Conservation (phyloP, 1,284 basidiomycete genomes). For the Amylostereum chailletii region DNA sequence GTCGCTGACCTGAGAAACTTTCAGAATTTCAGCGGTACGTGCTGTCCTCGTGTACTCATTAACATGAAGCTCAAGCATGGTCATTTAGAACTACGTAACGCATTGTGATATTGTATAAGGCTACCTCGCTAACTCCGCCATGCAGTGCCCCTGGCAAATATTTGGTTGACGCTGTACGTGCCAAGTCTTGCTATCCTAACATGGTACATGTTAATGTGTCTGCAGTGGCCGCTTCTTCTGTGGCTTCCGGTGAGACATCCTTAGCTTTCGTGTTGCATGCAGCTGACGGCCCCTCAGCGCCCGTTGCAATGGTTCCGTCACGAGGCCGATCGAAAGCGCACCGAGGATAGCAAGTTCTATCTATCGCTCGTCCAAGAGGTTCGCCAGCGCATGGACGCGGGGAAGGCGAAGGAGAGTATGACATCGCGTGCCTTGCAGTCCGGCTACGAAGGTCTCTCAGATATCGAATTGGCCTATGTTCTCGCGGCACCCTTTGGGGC, state of each 20-base stretch:
- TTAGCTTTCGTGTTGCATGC: too few species aligned
- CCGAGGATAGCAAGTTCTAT: neutral
- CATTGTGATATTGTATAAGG: too few species aligned
- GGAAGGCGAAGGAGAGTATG: neutral
- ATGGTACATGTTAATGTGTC: too few species aligned
- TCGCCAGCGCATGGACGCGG: neutral
- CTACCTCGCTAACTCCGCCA: too few species aligned
- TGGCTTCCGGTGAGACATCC: neutral
- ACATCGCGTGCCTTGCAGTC: neutral
- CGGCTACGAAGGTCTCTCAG: neutral
- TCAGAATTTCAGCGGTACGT: too few species aligned
- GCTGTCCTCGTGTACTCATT: too few species aligned
- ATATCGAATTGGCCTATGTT: neutral
- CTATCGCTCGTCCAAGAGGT: neutral
- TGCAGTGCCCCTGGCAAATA: neutral
- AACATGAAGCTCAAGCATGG: too few species aligned
- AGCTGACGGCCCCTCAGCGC: neutral
- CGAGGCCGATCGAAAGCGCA: neutral
- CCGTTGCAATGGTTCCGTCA: neutral
- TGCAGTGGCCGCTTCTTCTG: neutral
- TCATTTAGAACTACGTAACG: too few species aligned
- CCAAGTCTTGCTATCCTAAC: too few species aligned
- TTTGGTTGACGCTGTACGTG: neutral
- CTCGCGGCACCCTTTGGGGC: constrained; percentile 1
- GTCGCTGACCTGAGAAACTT: too few species aligned